These are phyloP conservation scores for Saturnispora bothae DNA, from an alignment of 805 yeast species.

Conservation along the genomic window DNA sequence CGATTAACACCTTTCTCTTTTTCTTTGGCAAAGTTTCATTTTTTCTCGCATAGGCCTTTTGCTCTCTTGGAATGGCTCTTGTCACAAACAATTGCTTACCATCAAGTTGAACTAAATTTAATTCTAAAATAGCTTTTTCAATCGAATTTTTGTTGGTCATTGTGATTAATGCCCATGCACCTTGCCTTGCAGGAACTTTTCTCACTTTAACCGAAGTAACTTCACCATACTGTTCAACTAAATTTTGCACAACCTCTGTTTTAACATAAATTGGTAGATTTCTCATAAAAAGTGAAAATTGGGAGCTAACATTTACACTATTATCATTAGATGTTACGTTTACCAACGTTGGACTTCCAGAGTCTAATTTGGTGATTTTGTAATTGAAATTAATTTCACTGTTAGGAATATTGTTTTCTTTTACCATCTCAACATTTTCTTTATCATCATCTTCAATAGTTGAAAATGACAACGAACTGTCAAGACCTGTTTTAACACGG, in stretches of 20 bases:
- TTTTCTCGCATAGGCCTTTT: constrained; percentile 19
- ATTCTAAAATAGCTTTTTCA: constrained; percentile 18
- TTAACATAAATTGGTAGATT: constrained; percentile 23
- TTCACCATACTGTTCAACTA: constrained; percentile 24
- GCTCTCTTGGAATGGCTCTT: constrained; percentile 26
- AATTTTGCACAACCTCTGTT: constrained; percentile 16
- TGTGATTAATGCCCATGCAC: constrained; percentile 26
- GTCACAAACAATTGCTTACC: constrained; percentile 23
- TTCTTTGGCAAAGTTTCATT: constrained; percentile 14
- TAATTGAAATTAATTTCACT: constrained; percentile 5
- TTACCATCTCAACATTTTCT: neutral
- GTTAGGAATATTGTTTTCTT: neutral
- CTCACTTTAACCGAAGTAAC: constrained; percentile 21
- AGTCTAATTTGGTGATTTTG: constrained; percentile 2
- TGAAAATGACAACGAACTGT: neutral
- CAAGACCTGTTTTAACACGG: neutral
- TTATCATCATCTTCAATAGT: neutral
- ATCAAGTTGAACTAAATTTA: constrained; percentile 23
- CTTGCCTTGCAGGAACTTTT: constrained; percentile 21
- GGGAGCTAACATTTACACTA: constrained; percentile 12
- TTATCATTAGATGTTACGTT: neutral
- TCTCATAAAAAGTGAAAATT: constrained; percentile 23
- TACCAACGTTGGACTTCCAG: neutral
- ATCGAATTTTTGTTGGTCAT: constrained; percentile 20
- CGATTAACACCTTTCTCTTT: constrained; percentile 20